Evolutionary conservation across 352 stramenopile genomes (phyloP), one percentile per base, ranked within the genome.

Genomic region (Pelagophyceae sp.): DNA sequence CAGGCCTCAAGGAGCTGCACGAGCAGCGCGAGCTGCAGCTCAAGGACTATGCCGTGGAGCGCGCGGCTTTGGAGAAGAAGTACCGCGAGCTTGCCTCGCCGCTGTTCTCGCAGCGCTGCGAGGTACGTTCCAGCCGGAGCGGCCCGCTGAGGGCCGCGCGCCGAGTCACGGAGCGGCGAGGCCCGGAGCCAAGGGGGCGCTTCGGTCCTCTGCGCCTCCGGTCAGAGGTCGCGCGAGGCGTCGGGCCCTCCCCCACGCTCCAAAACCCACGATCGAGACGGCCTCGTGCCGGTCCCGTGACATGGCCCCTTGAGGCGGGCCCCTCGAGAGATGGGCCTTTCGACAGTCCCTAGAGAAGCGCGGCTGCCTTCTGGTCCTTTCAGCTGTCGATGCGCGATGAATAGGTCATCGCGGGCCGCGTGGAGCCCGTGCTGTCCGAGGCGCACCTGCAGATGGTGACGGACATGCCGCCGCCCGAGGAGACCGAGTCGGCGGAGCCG

Each of bases 21-120:
- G 72, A 78, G 2, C 67, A 88, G 70, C 84, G 85, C 38, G 84
- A 88, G 33, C 31, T 74, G 45, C 69, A 86, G 15, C 82, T 87
- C 75, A 77, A 84, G 65, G 58, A 81, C 61, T 90, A 90, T 81
- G 38, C 82, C 20, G 72, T 77, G 38, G 87, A 90, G 80, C 77
- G 88, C 3, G 84, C 85, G 6, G 82, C 67, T 23, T 76, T 93
- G 45, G 88, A 93, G 81, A 25, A 65, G 3, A 87, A 90, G 77
- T 93, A 86, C 67, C 60, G 76, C 17, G 72, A 60, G 20, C 50
- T 83, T 17, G 85, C 82, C 37, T 69, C 84, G 76, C 83, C 81
- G 17, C 77, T 93, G 3, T 92, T 88, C 79, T 72, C 87, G 33
- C 76, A 88, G 58, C 63, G 88, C 45, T 54, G 11, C 45, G 45